A percentile compares a stretch with the other conserved stretches of the same genome.
phyloP scores from a whole-genome alignment of 768 basidiomycete genomes.

The Lactifluus hygrophoroides region DNA sequence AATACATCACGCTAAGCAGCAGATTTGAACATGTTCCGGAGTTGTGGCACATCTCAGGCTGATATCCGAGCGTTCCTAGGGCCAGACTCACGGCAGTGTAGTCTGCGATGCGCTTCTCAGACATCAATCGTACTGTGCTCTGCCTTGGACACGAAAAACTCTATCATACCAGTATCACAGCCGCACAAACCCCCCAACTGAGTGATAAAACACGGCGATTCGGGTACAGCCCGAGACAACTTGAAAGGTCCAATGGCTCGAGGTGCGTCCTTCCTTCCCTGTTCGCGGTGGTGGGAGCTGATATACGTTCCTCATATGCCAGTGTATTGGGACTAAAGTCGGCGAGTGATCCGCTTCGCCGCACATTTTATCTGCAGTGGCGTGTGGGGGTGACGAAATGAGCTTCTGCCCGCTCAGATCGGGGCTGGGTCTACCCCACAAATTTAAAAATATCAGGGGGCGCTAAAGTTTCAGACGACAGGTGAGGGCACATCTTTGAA shows the following conservation, averaged over 20 bases:
- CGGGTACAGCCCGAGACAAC: conserved; percentile 60
- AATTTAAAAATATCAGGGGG: neutral
- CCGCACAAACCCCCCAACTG: neutral
- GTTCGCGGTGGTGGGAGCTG: conserved; percentile 49
- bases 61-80: neutral
- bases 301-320: neutral
- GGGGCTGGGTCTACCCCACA: neutral
- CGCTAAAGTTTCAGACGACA: neutral
- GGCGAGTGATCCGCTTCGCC: neutral
- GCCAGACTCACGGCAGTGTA: neutral
- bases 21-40: neutral
- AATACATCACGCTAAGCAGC: neutral
- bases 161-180: neutral
- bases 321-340: too few species aligned
- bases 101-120: neutral
- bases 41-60: neutral
- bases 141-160: neutral
- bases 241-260: conserved; percentile 61
- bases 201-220: conserved; percentile 26
- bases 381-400: neutral
- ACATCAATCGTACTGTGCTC: neutral
- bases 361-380: neutral
- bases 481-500: neutral
- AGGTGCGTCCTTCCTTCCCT: conserved; percentile 22
- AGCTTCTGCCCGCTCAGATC: neutral